Evolutionary conservation across 805 yeast genomes (phyloP).

Genomic region (Ascoidea rubescens): DNA sequence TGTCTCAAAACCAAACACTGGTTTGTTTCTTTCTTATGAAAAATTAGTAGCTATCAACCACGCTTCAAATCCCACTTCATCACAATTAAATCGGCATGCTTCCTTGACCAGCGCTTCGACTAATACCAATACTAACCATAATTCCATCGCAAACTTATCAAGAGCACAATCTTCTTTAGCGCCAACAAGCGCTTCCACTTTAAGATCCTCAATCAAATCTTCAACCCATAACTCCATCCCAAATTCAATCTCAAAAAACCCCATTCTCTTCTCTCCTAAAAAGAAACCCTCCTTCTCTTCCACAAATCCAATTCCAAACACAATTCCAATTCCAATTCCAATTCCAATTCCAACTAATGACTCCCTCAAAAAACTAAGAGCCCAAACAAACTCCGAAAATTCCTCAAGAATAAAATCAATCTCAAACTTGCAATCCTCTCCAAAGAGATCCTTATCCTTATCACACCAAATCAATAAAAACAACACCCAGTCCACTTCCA

Average conservation of each 20-base stretch:
- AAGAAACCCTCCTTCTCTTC: not conserved
- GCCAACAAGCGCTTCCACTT: slow-evolving; percentile 3
- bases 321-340: not conserved
- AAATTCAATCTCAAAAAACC: not conserved
- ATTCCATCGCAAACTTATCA: too few species aligned
- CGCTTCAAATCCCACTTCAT: slow-evolving; percentile 8
- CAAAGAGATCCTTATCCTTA: not conserved
- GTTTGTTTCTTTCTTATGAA: slow-evolving; percentile 56
- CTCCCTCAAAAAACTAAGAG: not conserved
- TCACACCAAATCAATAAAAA: not conserved
- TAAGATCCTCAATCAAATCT: slow-evolving; percentile 8
- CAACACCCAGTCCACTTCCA: not conserved
- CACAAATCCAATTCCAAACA: not conserved
- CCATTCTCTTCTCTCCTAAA: not conserved
- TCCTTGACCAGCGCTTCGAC: not conserved
- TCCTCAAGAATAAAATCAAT: not conserved
- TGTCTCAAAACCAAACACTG: slow-evolving; percentile 50
- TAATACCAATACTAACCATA: too few species aligned
- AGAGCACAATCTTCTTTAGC: not conserved
- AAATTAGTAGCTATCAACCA: slow-evolving; percentile 18
- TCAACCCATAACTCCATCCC: not conserved
- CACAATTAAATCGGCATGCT: not conserved
- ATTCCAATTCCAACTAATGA: not conserved
- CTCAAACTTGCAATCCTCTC: not conserved
- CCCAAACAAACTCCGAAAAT: not conserved